Percentiles rank a stretch among this genome's conserved stretches.
These are phyloP conservation scores for Sporothrix phasma DNA, from an alignment of 2,329 filamentous ascomycete species.

Conservation along the genomic window DNA sequence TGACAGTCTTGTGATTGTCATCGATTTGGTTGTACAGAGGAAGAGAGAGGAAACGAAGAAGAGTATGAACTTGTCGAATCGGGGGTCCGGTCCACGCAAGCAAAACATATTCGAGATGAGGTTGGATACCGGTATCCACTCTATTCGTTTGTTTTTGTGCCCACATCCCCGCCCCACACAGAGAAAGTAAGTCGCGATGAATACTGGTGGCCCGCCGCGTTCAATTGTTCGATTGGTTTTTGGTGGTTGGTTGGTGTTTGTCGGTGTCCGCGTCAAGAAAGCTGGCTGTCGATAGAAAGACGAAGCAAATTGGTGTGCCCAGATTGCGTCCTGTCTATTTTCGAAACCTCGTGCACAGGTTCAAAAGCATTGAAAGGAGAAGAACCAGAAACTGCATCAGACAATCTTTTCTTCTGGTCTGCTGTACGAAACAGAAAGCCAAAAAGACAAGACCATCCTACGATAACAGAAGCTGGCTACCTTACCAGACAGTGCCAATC, in stretches of 20 bases:
- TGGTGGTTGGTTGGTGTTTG: constrained; percentile 10
- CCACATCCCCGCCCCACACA: constrained; percentile 1
- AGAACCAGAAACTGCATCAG: constrained; percentile 14
- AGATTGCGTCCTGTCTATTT: neutral
- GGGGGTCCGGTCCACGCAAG: neutral
- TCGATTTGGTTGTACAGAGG: constrained; percentile 6
- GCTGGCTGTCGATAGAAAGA: constrained; percentile 35
- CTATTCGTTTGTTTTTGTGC: constrained; percentile 6
- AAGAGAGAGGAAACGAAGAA: constrained; percentile 22
- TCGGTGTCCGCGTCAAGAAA: constrained; percentile 42
- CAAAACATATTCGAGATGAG: neutral
- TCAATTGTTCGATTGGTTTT: neutral
- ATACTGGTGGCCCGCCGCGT: constrained; percentile 33
- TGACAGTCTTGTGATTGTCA: neutral
- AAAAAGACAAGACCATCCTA: constrained; percentile 18
- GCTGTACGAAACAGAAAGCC: constrained; percentile 22
- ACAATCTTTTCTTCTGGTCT: constrained; percentile 1
- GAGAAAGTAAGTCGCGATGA: neutral
- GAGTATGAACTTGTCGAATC: constrained; percentile 3
- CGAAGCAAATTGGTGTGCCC: constrained; percentile 24
- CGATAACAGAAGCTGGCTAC: constrained; percentile 12
- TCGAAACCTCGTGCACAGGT: constrained; percentile 14
- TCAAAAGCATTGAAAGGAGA: constrained; percentile 28
- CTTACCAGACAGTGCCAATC: constrained; percentile 46
- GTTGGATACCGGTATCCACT: constrained; percentile 7